Base-by-base conservation (phyloP, 225 moss, liverwort and hornwort species). In the Sphagnum contortum region DNA sequence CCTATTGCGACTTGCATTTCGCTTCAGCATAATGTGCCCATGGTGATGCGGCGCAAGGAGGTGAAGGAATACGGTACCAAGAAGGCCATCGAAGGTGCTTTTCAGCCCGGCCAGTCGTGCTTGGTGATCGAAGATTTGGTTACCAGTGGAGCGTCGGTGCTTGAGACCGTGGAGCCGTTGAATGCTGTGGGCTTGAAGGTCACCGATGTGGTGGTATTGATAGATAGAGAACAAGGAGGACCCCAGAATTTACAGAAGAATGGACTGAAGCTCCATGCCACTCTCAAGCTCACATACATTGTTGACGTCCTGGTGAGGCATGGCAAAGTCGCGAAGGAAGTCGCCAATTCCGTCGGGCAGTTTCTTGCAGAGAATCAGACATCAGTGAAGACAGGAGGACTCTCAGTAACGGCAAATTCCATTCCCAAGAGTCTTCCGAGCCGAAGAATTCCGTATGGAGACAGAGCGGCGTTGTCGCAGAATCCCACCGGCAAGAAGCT, bases 41-140 rank as follows among this genome's bases (percentile, higher is more conserved):
- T 95, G 92, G 95, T 92, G 47, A 95, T 96, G 95, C 73, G 95
- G 65, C 71, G 90, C 56, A 96, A 96, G 77, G 95, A 96, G 84
- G 95, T 96, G 48, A 96, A 96, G 81, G 90, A 87, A 65, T 96
- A 92, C 44, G 90, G 95, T 48, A 96, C 92, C 29, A 95, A 85
- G 83, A 96, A 96, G 83, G 95, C 91, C 3, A 92, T 96, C 49
- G 90, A 96, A 70, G 95, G 92, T 0, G 90, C 79, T 8, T 96
- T 96, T 69, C 73, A 47, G 48, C 72, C 73, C 2, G 95, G 92
- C 5, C 92, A 96, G 67, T 90, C 70, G 9, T 96, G 95, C 68
- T 74, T 96, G 64, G 87, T 96, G 47, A 87, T 96, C 4, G 92
- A 96, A 76, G 92, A 96, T 77, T 55, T 96, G 66, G 92, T 96